A percentile compares a stretch with the other conserved stretches of the same genome.
Conservation (phyloP, 495 filamentous ascomycete species). For the Aspergillus haitiensis region DNA sequence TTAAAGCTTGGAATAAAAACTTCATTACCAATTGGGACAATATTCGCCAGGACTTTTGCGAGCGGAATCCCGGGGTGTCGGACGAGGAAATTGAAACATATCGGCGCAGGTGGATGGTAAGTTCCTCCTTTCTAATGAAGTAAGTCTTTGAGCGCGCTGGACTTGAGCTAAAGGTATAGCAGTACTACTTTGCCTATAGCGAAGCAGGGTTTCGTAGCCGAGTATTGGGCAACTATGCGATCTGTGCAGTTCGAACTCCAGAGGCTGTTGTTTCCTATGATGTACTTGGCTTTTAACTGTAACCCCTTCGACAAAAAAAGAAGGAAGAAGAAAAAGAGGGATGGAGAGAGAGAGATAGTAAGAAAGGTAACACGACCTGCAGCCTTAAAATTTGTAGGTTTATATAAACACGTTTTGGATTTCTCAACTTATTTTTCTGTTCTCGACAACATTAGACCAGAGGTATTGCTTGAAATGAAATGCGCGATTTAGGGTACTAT, state of each 20-base stretch:
- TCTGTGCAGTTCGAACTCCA: constrained; percentile 40
- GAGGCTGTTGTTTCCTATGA: constrained; percentile 11
- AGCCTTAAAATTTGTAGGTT: too few relatives aligned
- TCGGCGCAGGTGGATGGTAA: constrained; percentile 65
- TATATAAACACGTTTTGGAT: too few relatives aligned
- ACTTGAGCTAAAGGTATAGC: neutral
- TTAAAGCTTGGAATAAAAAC: constrained; percentile 64
- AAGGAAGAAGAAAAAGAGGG: too few relatives aligned
- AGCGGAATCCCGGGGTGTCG: constrained; percentile 55
- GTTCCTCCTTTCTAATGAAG: constrained; percentile 8
- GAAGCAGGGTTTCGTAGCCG: constrained; percentile 71
- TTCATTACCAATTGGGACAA: constrained; percentile 57
- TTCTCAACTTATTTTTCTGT: too few relatives aligned
- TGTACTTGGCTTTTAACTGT: too few relatives aligned
- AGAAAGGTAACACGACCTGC: too few relatives aligned
- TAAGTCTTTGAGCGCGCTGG: too few relatives aligned
- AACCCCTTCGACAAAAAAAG: too few relatives aligned
- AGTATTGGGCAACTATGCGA: constrained; percentile 68
- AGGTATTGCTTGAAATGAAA: too few relatives aligned
- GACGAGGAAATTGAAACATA: constrained; percentile 62
- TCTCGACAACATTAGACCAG: too few relatives aligned
- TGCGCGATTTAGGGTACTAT: too few relatives aligned
- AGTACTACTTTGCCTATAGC: constrained; percentile 75
- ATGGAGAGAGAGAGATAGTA: too few relatives aligned
- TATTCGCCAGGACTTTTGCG: constrained; percentile 56